A percentile compares a stretch with the other conserved stretches of the same genome.
Evolutionary conservation across 352 stramenopile genomes (phyloP).

Genomic region (Thalassiosira hispida): DNA sequence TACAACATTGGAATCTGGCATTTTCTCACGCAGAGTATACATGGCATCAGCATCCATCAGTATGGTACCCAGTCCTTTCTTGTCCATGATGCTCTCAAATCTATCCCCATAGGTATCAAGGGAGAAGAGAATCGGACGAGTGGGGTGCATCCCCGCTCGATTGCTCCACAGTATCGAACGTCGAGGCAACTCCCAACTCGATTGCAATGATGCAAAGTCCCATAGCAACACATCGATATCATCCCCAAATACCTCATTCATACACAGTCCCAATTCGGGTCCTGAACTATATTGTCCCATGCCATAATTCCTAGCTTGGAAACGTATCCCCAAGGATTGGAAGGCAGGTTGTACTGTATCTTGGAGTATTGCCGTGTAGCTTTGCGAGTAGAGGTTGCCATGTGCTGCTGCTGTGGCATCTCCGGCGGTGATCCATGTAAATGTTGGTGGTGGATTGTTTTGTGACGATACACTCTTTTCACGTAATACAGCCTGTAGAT

Average conservation of each 20-base stretch:
- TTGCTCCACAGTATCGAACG: constrained; percentile 16
- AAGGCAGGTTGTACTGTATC: constrained; percentile 18
- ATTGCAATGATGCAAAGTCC: constrained; percentile 31
- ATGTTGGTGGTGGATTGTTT: constrained; percentile 19
- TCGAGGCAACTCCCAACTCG: constrained; percentile 6
- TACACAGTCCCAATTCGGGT: constrained; percentile 40
- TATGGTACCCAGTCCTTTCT: constrained; percentile 1
- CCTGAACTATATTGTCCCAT: constrained; percentile 35
- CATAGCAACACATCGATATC: constrained; percentile 40
- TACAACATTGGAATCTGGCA: constrained; percentile 20
- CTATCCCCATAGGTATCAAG: constrained; percentile 14
- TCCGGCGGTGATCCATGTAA: constrained; percentile 37
- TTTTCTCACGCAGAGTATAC: neutral
- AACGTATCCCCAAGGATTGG: constrained; percentile 23
- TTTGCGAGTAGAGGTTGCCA: constrained; percentile 36
- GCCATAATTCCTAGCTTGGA: constrained; percentile 34
- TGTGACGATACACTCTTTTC: neutral
- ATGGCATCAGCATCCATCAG: constrained; percentile 24
- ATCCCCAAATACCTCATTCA: constrained; percentile 36
- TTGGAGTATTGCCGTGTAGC: constrained; percentile 34
- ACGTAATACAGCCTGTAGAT: constrained; percentile 24
- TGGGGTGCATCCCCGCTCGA: constrained; percentile 22
- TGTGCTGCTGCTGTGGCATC: constrained; percentile 28
- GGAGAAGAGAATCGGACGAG: constrained; percentile 18
- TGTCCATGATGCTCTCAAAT: neutral